Base-by-base conservation (phyloP, 2,329 filamentous ascomycete genomes). In the Cordyceps tenuipes region DNA sequence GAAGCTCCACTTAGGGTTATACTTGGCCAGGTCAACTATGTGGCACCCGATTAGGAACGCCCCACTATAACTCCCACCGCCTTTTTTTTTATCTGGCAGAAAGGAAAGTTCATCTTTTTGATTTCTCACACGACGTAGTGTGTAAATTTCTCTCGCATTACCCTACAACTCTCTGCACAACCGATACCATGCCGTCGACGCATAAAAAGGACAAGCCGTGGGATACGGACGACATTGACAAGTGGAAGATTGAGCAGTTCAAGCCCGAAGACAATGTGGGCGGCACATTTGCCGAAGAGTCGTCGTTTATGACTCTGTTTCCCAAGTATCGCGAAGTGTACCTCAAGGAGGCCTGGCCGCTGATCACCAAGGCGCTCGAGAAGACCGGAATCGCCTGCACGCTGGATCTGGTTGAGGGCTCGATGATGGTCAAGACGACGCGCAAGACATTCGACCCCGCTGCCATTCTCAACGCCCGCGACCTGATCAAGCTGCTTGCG, bases 291-390 rank as follows among this genome's bases (percentile, higher is more conserved):
- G 82, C 87, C 57, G 93, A 99, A 74, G 94, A 97, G 77, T 96
- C 91, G 1, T 91, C 89, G 5, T 99, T 99, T 72, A 81, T 80
- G 65, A 88, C 85, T 0, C 79, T 97, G 7, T 97, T 97, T 71
- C 94, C 94, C 64, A 96, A 96, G 76, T 99, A 99, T 75, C 88
- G 94, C 69, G 94, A 99, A 80, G 83, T 90, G 54, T 97, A 97
- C 70, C 79, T 99, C 60, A 91, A 90, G 70, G 90, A 96, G 71
- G 88, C 88, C 67, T 99, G 94, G 94, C 91, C 93, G 3, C 82
- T 95, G 50, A 85, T 99, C 62, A 97, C 91, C 31, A 87, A 88
- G 68, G 82, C 90, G 0, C 85, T 99, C 62, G 90, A 96, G 69
- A 95, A 94, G 75, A 79, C 83, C 60, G 91, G 92, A 65, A 91